A percentile compares a stretch with the other conserved stretches of the same genome.
Evolutionary conservation across 805 yeast genomes (phyloP).

Genomic region (Candida odintsovae): DNA sequence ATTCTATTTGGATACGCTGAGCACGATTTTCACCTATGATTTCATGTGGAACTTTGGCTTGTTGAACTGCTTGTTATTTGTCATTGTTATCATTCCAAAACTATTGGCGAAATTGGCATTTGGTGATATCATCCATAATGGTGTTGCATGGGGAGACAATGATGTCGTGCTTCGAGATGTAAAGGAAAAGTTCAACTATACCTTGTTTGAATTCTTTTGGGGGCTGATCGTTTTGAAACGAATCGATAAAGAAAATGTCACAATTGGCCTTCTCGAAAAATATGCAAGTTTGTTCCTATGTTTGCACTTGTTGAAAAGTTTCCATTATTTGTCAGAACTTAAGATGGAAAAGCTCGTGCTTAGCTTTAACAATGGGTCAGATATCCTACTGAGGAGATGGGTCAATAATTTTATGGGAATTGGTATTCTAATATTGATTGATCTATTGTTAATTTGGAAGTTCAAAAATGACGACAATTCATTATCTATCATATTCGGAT

Average conservation of each 20-base stretch:
- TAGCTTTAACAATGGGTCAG: background rate
- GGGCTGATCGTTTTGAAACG: slow-evolving; percentile 2
- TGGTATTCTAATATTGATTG: background rate
- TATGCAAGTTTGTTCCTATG: slow-evolving; percentile 11
- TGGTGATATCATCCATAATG: background rate
- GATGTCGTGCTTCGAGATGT: background rate
- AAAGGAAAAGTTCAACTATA: slow-evolving; percentile 3
- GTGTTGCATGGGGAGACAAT: background rate
- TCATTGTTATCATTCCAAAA: background rate
- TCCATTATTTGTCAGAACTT: slow-evolving; percentile 17
- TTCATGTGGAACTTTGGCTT: slow-evolving; percentile 2
- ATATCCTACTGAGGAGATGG: background rate
- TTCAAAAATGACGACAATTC: background rate
- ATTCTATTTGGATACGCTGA: background rate
- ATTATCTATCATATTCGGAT: slow-evolving; percentile 11
- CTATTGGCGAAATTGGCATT: background rate
- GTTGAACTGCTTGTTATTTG: slow-evolving; percentile 1
- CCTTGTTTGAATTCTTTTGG: slow-evolving; percentile 3
- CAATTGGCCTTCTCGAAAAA: background rate
- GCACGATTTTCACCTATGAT: background rate
- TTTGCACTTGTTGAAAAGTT: slow-evolving; percentile 14
- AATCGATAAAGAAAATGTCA: background rate
- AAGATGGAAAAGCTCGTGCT: slow-evolving; percentile 4
- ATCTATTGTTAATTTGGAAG: background rate
- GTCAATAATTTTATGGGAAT: background rate